Base-by-base conservation (phyloP, 2,329 filamentous ascomycete species). In the Fusarium sacchari region DNA sequence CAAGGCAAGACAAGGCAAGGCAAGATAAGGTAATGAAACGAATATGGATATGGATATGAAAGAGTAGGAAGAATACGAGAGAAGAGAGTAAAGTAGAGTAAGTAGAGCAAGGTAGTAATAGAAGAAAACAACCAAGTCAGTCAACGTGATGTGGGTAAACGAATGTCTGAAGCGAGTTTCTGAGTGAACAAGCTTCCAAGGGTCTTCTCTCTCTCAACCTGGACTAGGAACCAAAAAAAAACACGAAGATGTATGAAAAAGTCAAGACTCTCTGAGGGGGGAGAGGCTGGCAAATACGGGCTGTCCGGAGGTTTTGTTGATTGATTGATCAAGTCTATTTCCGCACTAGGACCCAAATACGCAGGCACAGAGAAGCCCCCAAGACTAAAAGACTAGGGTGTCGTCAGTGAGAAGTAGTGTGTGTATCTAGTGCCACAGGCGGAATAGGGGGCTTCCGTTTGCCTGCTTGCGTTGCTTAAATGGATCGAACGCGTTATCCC, bases 241-340 rank as follows among this genome's bases (percentile, higher is more conserved):
- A 52, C 65, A 69, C 57, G 50, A 50, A 37, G 52, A 49, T 58
- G 42, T 34, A 58, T 49, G 55, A 56, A 70, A 68, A 65, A 32
- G 44, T 59, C 46, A 65, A 70, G 66, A 59, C 60, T 69, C 65
- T 69, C 53, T 43, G 47, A 32, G 44, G 22, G 67, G 55, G 59
- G 67, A 56, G 67, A 69, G 66, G 37, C 37, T 69, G 59, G 59
- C 59, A 62, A 64, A 60, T 69, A 57, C 67, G 67, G 67, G 65
- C 47, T 64, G 50, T 24, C 65, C 66, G 47, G 60, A 70, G 67
- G 66, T 70, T 70, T 70, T 70, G 67, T 70, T 71, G 67, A 71
- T 70, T 63, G 59, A 70, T 60, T 60, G 56, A 42, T 59, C 62
- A 30, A 20, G 36, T 60, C 67, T 69, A 65, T 70, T 59, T 70